A percentile compares a stretch with the other conserved stretches of the same genome.
Evolutionary conservation across 495 filamentous ascomycete genomes (phyloP).

Genomic region (Halenospora varia): DNA sequence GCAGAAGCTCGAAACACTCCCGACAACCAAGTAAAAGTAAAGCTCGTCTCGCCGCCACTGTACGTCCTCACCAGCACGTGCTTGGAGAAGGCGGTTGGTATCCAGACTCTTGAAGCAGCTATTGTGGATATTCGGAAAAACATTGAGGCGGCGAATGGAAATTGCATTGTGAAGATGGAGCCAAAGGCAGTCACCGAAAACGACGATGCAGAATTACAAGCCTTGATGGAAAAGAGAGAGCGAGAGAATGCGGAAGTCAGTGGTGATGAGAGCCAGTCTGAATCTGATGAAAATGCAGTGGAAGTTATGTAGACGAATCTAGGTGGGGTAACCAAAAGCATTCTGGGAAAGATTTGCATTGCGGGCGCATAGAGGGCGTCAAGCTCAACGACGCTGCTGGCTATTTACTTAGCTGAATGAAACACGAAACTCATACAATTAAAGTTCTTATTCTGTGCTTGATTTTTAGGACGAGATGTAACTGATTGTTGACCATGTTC

Average conservation of each 20-base stretch:
- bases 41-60: conserved; percentile 89
- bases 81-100: conserved; percentile 84
- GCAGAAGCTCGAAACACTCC: conserved; percentile 85
- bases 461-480: too few relatives aligned
- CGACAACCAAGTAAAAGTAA: conserved; percentile 93
- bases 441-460: neutral
- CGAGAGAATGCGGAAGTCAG: conserved; percentile 96
- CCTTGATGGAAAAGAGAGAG: conserved; percentile 98
- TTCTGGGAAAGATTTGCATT: conserved; percentile 24
- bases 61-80: conserved; percentile 94
- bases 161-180: conserved; percentile 88
- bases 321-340: conserved; percentile 19
- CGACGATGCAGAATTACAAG: conserved; percentile 93
- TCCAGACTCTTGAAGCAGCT: conserved; percentile 76
- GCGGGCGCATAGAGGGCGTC: conserved; percentile 19
- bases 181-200: conserved; percentile 98
- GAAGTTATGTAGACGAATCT: conserved; percentile 23
- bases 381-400: neutral
- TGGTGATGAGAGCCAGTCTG: conserved; percentile 90
- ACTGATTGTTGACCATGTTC: too few relatives aligned
- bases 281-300: conserved; percentile 72
- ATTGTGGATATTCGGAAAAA: conserved; percentile 77
- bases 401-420: neutral
- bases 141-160: conserved; percentile 71
- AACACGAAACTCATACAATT: conserved; percentile 1